Evolutionary conservation across 164 flowering plant species (phyloP).

Genomic region (Sedum album): DNA sequence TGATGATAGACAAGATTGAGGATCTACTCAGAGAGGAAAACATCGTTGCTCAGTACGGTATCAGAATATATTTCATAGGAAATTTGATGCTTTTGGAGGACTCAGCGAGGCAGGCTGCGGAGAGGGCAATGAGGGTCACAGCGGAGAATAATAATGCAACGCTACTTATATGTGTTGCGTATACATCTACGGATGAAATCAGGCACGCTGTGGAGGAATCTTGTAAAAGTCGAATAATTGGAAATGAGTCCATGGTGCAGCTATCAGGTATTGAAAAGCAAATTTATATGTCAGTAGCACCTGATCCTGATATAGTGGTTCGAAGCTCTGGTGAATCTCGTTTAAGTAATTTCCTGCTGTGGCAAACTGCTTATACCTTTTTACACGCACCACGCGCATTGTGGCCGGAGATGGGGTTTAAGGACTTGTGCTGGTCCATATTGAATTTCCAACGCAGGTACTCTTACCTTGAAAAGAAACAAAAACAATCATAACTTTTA

Average conservation of each 20-base stretch:
- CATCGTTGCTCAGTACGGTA: conserved; percentile 39
- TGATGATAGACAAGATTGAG: conserved; percentile 58
- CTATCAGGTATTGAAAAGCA: conserved; percentile 39
- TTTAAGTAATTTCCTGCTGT: conserved; percentile 75
- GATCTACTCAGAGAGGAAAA: conserved; percentile 41
- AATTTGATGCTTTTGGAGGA: conserved; percentile 46
- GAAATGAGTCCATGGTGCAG: neutral
- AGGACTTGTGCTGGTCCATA: conserved; percentile 57
- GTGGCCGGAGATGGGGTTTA: conserved; percentile 72
- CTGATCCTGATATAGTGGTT: conserved; percentile 65
- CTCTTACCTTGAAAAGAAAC: neutral
- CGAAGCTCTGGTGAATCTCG: conserved; percentile 69
- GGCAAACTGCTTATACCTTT: conserved; percentile 48
- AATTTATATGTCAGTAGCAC: conserved; percentile 50
- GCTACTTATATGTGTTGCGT: conserved; percentile 54
- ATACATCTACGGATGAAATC: conserved; percentile 66
- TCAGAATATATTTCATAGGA: conserved; percentile 51
- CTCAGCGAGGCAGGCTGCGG: conserved; percentile 46
- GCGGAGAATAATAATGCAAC: conserved; percentile 30
- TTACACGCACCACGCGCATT: conserved; percentile 51
- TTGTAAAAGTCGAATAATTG: conserved; percentile 18
- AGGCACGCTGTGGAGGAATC: conserved; percentile 42
- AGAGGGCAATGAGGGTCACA: conserved; percentile 53
- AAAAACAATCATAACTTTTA: neutral
- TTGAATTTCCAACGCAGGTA: conserved; percentile 38